Evolutionary conservation across 352 stramenopile genomes (phyloP), one percentile per base, ranked within the genome.

Genomic region (Globisporangium carolinianum): DNA sequence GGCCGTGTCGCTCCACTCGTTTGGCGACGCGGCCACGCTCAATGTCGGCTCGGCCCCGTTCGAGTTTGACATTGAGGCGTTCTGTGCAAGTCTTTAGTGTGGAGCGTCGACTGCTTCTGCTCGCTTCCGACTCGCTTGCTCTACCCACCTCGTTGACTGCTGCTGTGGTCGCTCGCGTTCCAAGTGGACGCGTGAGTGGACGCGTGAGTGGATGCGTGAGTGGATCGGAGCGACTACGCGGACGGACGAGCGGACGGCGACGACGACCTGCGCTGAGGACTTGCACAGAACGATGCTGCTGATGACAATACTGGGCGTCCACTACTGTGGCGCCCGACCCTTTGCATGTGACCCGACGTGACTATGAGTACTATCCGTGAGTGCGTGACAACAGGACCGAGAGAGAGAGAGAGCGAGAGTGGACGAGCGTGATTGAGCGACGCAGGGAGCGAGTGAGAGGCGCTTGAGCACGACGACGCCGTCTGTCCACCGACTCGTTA

Each of bases 51-150:
- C 71, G 48, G 79, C 73, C 24, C 77, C 79, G 37, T 95, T 92
- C 64, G 57, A 67, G 57, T 93, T 90, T 72, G 79, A 91, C 64
- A 80, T 95, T 65, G 83, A 95, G 63, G 75, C 69, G 86, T 93
- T 88, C 68, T 95, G 85, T 92, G 82, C 80, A 89, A 91, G 82
- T 79, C 80, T 69, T 76, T 87, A 85, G 68, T 55, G 66, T 64
- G 15, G 18, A 32, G 17, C 17, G 14, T 49, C 45, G 45, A 3
- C 39, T 48, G n/a, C 35, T 50, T 35, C 9, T 17, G 43, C 14
- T 48, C 45, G 14, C 45, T 48, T 8, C 11, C 11, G 14, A 17
- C 14, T 48, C n/a, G 5, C 1, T 5, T 10, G 45, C 17, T 49
- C 32, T 38, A 43, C n/a, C 55, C 24, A 32, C 24, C 24, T 32